Conservation (phyloP, 1,284 basidiomycete genomes). For the Pseudozyma tsukubaensis region DNA sequence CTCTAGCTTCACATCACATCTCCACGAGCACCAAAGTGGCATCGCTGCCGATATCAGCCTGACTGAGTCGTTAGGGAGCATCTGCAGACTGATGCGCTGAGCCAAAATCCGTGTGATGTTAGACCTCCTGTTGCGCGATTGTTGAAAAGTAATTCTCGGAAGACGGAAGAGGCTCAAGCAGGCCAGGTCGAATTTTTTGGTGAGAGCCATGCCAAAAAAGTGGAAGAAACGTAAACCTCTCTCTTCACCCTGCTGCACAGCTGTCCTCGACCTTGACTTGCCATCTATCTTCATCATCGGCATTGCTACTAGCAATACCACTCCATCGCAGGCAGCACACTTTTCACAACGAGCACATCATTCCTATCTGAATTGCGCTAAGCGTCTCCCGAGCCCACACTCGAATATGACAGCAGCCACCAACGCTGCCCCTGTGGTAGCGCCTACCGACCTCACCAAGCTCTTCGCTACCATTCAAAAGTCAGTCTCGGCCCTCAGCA, state of each 20-base stretch:
- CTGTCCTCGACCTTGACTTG: too few relatives aligned
- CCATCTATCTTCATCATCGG: background rate
- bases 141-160: background rate
- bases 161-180: background rate
- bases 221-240: background rate
- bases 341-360: too few relatives aligned
- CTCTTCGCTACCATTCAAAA: conserved; percentile 31
- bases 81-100: background rate
- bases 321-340: background rate
- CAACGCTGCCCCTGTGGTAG: conserved; percentile 7
- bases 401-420: conserved; percentile 17
- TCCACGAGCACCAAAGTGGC: background rate
- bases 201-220: background rate
- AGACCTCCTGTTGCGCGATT: background rate
- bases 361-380: background rate
- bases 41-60: too few relatives aligned
- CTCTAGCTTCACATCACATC: background rate
- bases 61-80: too few relatives aligned
- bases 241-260: background rate
- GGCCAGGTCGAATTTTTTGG: conserved; percentile 4
- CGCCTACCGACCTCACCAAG: conserved; percentile 19
- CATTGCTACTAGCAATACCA: background rate
- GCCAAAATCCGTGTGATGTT: background rate
- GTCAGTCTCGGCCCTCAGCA: conserved; percentile 35
- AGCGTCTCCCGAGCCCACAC: background rate